Conservation (phyloP, 345 rosid genomes). For the Pistacia atlantica region DNA sequence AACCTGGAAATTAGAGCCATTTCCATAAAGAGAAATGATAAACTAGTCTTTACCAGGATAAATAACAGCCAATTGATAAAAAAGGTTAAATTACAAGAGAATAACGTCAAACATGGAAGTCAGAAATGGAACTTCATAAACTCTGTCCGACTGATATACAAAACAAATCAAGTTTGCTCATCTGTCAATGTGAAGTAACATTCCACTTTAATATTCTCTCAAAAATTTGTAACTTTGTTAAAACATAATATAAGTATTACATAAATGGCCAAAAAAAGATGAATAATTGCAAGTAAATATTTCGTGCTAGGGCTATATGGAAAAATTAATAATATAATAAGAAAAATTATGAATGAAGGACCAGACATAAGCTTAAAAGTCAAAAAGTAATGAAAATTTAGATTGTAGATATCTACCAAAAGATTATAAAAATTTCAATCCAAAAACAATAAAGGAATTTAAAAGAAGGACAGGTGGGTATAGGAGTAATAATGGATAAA, state of each 20-base stretch:
- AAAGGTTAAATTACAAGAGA: background rate
- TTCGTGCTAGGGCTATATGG: background rate
- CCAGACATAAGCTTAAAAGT: background rate
- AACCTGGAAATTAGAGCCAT: background rate
- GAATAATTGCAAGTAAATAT: slow-evolving; percentile 10
- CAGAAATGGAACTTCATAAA: slow-evolving; percentile 9
- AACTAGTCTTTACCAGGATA: background rate
- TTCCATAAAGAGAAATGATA: background rate
- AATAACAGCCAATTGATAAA: background rate
- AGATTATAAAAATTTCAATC: background rate
- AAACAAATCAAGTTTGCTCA: slow-evolving; percentile 3
- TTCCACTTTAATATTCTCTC: background rate
- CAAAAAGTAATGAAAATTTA: background rate
- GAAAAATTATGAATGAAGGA: background rate
- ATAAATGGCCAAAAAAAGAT: background rate
- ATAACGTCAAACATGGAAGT: background rate
- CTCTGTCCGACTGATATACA: background rate
- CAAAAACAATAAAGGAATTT: background rate
- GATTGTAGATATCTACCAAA: background rate
- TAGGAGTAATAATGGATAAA: background rate
- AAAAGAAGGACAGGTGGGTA: background rate
- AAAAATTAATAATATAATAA: background rate
- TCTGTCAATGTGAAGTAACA: slow-evolving; percentile 9
- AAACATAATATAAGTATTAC: background rate
- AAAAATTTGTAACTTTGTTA: background rate